Evolutionary conservation across 306 rosid genomes (phyloP).

Genomic region (Glycine latifolia): DNA sequence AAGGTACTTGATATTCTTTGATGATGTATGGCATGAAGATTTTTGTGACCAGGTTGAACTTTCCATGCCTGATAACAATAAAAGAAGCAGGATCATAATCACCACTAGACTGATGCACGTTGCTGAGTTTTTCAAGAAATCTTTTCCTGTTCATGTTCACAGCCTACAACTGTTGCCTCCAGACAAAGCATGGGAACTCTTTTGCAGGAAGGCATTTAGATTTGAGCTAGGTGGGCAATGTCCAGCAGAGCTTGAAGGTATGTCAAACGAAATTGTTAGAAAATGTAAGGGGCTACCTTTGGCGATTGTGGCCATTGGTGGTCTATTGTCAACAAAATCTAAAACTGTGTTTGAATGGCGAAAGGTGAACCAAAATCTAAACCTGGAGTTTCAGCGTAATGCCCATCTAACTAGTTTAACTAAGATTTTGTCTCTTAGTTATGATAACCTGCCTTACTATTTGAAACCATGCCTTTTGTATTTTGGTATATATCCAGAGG

Average conservation of each 20-base stretch:
- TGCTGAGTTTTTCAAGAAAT: slow-evolving; percentile 30
- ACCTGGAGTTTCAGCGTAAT: neutral
- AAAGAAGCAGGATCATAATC: slow-evolving; percentile 11
- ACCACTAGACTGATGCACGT: slow-evolving; percentile 23
- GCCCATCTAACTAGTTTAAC: neutral
- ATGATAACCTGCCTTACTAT: slow-evolving; percentile 25
- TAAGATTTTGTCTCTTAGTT: slow-evolving; percentile 28
- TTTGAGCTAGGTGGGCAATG: neutral
- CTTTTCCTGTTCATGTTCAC: slow-evolving; percentile 7
- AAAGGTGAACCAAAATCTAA: neutral
- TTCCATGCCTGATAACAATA: neutral
- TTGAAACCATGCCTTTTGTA: slow-evolving; percentile 29
- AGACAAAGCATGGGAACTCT: slow-evolving; percentile 30
- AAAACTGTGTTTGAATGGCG: slow-evolving; percentile 26
- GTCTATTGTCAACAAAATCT: slow-evolving; percentile 21
- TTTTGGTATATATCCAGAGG: slow-evolving; percentile 40
- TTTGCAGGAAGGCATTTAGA: slow-evolving; percentile 21
- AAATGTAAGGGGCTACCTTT: slow-evolving; percentile 29
- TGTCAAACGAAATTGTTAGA: neutral
- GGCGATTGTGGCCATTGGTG: slow-evolving; percentile 28
- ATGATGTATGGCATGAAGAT: slow-evolving; percentile 28
- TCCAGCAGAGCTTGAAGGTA: neutral
- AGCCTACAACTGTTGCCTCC: neutral
- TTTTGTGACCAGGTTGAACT: slow-evolving; percentile 4
- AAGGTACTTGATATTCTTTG: slow-evolving; percentile 17